These are phyloP conservation scores for Helicostylum pulchrum DNA, from an alignment of 192 early-diverging fungal genomes.

Conservation along the genomic window DNA sequence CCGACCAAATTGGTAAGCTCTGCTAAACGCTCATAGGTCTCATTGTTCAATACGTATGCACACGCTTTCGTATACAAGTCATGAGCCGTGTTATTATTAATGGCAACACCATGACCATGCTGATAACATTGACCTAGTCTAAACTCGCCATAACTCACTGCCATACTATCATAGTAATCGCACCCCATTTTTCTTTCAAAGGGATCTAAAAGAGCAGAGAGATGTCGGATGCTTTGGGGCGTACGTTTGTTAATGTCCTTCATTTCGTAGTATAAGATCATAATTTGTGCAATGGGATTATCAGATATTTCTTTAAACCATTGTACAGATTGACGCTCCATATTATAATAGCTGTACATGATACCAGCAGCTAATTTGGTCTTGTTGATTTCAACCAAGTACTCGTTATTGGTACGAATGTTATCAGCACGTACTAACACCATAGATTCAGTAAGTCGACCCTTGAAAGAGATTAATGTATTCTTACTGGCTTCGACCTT, in stretches of 20 bases:
- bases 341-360: background rate
- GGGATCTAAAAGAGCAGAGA: background rate
- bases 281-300: background rate
- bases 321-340: conserved; percentile 1
- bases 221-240: background rate
- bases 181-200: background rate
- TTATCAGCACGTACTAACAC: background rate
- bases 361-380: conserved; percentile 2
- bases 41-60: background rate
- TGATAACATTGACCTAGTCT: conserved; percentile 5
- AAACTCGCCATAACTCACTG: background rate
- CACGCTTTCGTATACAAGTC: conserved; percentile 1
- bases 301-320: background rate
- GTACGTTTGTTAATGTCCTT: background rate
- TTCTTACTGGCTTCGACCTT: background rate
- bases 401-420: background rate
- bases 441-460: background rate
- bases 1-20: background rate
- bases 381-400: background rate
- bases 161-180: background rate
- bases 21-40: background rate
- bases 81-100: background rate
- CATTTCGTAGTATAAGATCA: background rate
- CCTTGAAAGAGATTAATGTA: background rate
- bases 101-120: background rate